These are phyloP conservation scores for Polychytrium aggregatum DNA, from an alignment of 192 early-diverging fungal genomes.

Conservation along the genomic window DNA sequence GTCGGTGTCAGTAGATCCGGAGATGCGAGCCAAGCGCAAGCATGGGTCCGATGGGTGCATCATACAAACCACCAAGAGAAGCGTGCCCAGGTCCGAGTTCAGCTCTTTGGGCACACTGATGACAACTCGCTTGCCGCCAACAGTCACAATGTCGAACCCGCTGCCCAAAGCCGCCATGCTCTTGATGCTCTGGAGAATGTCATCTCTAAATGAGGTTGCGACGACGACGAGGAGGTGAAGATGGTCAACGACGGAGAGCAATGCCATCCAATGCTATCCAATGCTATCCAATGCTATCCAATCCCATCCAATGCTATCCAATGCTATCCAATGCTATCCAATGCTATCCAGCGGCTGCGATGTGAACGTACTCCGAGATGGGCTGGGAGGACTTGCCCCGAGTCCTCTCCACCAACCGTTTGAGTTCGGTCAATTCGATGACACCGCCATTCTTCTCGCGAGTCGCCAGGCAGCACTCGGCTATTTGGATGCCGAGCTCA, in stretches of 20 bases:
- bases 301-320: too few relatives aligned
- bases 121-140: constrained; percentile 75
- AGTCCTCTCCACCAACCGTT: constrained; percentile 51
- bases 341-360: constrained; percentile 15
- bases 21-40: not conserved
- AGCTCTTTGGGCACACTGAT: constrained; percentile 82
- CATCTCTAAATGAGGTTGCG: constrained; percentile 47
- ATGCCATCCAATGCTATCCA: too few relatives aligned
- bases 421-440: constrained; percentile 75
- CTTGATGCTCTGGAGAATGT: constrained; percentile 76
- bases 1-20: not conserved
- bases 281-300: too few relatives aligned
- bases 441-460: constrained; percentile 80
- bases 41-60: not conserved
- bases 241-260: too few relatives aligned
- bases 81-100: constrained; percentile 63
- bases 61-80: constrained; percentile 66
- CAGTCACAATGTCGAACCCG: constrained; percentile 74
- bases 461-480: constrained; percentile 79
- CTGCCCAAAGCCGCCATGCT: constrained; percentile 74
- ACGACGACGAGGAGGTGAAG: too few relatives aligned
- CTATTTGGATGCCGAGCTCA: constrained; percentile 87
- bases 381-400: constrained; percentile 43
- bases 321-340: too few relatives aligned
- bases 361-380: constrained; percentile 34